Percentiles rank a stretch among this genome's conserved stretches.
Evolutionary conservation across 352 stramenopile species (phyloP).

Genomic region (Pythium graminicola): DNA sequence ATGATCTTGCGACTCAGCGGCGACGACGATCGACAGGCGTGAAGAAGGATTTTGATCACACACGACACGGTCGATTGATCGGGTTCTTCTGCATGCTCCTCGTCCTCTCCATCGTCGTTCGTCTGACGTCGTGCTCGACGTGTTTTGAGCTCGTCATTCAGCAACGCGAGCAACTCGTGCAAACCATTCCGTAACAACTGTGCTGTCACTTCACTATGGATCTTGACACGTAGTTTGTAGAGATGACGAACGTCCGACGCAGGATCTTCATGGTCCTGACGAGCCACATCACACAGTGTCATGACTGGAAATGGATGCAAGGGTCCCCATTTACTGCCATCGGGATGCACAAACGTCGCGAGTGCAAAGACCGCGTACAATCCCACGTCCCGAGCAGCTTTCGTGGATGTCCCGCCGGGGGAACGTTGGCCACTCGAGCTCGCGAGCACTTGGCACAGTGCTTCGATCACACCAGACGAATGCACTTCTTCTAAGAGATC

Average conservation of each 20-base stretch:
- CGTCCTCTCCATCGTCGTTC: conserved; percentile 20
- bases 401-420: conserved; percentile 41
- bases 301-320: conserved; percentile 55
- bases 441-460: conserved; percentile 49
- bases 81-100: conserved; percentile 39
- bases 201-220: conserved; percentile 58
- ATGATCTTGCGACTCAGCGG: conserved; percentile 54
- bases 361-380: conserved; percentile 62
- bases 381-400: conserved; percentile 35
- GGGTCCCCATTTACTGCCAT: conserved; percentile 46
- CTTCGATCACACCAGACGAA: conserved; percentile 52
- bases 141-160: conserved; percentile 43
- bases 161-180: conserved; percentile 37
- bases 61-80: conserved; percentile 65
- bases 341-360: conserved; percentile 61
- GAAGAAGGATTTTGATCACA: conserved; percentile 67
- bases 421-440: conserved; percentile 39
- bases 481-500: conserved; percentile 52
- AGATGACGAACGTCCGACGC: conserved; percentile 34
- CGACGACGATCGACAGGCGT: conserved; percentile 58
- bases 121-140: conserved; percentile 12
- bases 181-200: conserved; percentile 49
- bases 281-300: conserved; percentile 17
- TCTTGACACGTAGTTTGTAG: conserved; percentile 59
- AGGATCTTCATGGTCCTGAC: conserved; percentile 4